These are phyloP conservation scores for Aspergillus texensis DNA, from an alignment of 2,329 filamentous ascomycete species.

Conservation along the genomic window DNA sequence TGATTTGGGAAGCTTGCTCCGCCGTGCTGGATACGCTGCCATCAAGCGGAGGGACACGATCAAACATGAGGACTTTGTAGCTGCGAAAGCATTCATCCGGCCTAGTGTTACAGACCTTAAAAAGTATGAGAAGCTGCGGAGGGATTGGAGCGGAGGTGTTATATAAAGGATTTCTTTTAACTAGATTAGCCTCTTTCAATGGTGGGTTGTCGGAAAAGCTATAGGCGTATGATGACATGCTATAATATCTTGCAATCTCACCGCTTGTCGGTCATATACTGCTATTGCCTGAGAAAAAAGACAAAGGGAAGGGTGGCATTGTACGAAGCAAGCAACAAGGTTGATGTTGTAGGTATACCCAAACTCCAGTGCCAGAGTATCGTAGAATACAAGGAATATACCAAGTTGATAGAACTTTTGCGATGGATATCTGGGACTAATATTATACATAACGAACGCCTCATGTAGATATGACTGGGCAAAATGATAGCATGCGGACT, in stretches of 20 bases:
- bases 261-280: background rate
- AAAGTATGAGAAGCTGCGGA: constrained; percentile 59
- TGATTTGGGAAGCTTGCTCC: constrained; percentile 61
- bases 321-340: background rate
- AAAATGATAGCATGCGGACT: constrained; percentile 23
- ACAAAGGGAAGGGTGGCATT: background rate
- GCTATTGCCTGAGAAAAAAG: background rate
- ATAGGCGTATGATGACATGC: background rate
- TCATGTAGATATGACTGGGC: constrained; percentile 22
- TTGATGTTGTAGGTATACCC: background rate
- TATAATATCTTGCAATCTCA: background rate
- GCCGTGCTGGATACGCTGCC: constrained; percentile 61
- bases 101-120: constrained; percentile 60
- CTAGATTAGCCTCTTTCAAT: background rate
- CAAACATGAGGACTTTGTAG: constrained; percentile 47
- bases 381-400: background rate
- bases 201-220: background rate
- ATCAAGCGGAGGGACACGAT: constrained; percentile 54
- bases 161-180: constrained; percentile 22
- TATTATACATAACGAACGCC: constrained; percentile 31
- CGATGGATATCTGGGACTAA: constrained; percentile 30
- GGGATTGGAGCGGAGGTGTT: constrained; percentile 49
- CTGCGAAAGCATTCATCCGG: constrained; percentile 43
- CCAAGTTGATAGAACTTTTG: constrained; percentile 29
- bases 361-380: background rate